Evolutionary conservation across 306 rosid species (phyloP), one percentile per base, ranked within the genome.

Genomic region (Citrullus mucosospermus): DNA sequence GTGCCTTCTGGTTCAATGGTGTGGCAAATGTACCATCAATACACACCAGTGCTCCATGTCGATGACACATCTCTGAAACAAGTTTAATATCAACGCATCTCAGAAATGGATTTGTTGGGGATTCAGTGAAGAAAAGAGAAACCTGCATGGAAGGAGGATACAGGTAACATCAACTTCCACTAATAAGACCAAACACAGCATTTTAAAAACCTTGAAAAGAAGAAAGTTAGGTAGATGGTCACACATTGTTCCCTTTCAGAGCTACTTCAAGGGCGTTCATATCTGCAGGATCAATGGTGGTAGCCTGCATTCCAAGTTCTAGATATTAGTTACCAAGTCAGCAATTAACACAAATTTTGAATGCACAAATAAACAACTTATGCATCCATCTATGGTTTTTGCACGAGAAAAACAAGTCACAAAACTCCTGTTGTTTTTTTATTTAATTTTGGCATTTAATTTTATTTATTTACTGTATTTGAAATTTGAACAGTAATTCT

Each of bases 21-120:
- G 98, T 94, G 39, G 98, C 98, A 88, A 94, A 94, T 70, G 98
- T 94, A 80, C 98, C 96, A 79, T 94, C 98, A 48, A 94, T 86
- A 79, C 97, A 92, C 73, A 94, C 96, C 89, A 94, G 67, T 43
- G 95, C 93, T 77, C 98, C 97, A 43, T 89, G 84, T 65, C 50
- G 86, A 80, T 87, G 98, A 80, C 98, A 94, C 78, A 94, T 89
- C 77, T 94, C 97, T 48, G 97, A 90, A 84, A 94, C 98, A 80
- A 82, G 87, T 89, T 94, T 88, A 79, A 94, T 89, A 78, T 94
- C 97, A 78, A 94, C 97, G 28, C 98, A 94, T 89, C 98, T 86
- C 58, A 94, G 90, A 87, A 89, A 94, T 30, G 98, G 98, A 85
- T 94, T 94, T 65, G 98, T 94, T 46, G 98, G 98, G 81, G 98